Conservation (phyloP, 2,329 filamentous ascomycete genomes). For the Diaporthe destruens region DNA sequence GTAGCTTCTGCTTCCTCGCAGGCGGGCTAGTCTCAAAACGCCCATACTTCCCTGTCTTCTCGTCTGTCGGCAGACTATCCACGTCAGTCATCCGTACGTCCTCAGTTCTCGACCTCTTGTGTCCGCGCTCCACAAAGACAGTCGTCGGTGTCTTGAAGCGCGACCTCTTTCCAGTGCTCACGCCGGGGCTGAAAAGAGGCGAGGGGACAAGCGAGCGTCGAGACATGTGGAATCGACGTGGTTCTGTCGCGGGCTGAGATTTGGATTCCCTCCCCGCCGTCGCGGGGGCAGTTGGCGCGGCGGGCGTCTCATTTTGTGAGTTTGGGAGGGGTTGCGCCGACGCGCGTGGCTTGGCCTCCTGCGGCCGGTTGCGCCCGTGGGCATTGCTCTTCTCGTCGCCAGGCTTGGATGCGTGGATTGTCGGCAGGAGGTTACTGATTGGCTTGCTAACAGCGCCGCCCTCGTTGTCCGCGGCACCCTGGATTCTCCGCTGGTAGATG, state of each 20-base stretch:
- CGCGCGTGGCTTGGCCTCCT: conserved; percentile 1
- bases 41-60: conserved; percentile 32
- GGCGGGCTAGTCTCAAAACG: conserved; percentile 45
- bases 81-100: conserved; percentile 37
- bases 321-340: neutral
- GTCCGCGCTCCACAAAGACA: conserved; percentile 68
- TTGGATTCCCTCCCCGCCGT: conserved; percentile 32
- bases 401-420: conserved; percentile 63
- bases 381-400: conserved; percentile 50
- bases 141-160: conserved; percentile 56
- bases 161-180: conserved; percentile 55
- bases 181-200: conserved; percentile 47
- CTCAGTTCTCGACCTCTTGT: conserved; percentile 46
- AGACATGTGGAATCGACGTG: conserved; percentile 69
- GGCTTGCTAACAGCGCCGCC: conserved; percentile 46
- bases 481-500: conserved; percentile 67
- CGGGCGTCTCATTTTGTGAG: neutral
- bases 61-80: neutral
- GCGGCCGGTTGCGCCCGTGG: conserved; percentile 43
- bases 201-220: conserved; percentile 57
- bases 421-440: conserved; percentile 50
- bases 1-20: conserved; percentile 51
- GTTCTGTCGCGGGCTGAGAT: conserved; percentile 49
- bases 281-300: neutral
- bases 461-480: conserved; percentile 49